These are phyloP conservation scores for Phialophora tarda DNA, from an alignment of 2,329 filamentous ascomycete species.

Conservation along the genomic window DNA sequence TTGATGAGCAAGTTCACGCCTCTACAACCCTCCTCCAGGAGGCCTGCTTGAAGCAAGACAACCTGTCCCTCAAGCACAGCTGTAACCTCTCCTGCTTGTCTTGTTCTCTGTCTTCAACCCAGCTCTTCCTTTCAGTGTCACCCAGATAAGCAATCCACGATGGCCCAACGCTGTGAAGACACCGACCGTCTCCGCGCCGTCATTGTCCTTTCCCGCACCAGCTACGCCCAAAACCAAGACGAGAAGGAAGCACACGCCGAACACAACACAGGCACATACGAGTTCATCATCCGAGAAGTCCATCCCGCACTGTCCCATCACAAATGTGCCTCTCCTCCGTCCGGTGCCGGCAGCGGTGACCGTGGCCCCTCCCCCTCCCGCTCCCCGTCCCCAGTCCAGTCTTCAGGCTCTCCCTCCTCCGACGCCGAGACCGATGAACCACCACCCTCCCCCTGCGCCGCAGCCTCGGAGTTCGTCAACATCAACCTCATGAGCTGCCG, in stretches of 20 bases:
- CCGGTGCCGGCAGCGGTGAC: neutral
- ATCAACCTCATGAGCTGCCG: neutral
- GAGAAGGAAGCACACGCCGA: slow-evolving; percentile 9
- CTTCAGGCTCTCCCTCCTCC: neutral
- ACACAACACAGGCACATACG: slow-evolving; percentile 1
- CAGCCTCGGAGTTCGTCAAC: neutral
- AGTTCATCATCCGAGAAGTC: neutral
- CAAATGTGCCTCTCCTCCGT: neutral
- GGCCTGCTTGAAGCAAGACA: neutral
- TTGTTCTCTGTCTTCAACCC: neutral
- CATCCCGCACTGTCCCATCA: neutral
- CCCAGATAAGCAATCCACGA: neutral
- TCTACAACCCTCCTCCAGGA: neutral
- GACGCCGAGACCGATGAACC: neutral
- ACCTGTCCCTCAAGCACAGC: neutral
- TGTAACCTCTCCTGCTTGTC: neutral
- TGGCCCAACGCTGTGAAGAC: neutral
- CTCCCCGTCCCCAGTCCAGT: neutral
- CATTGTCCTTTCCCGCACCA: neutral
- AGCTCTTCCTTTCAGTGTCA: neutral
- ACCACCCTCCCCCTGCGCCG: neutral
- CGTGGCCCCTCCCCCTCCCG: no score
- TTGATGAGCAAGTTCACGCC: neutral
- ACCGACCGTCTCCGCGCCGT: neutral
- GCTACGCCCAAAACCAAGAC: neutral